Conservation (phyloP, 352 stramenopile genomes). For the Phytopythium ostracodes region DNA sequence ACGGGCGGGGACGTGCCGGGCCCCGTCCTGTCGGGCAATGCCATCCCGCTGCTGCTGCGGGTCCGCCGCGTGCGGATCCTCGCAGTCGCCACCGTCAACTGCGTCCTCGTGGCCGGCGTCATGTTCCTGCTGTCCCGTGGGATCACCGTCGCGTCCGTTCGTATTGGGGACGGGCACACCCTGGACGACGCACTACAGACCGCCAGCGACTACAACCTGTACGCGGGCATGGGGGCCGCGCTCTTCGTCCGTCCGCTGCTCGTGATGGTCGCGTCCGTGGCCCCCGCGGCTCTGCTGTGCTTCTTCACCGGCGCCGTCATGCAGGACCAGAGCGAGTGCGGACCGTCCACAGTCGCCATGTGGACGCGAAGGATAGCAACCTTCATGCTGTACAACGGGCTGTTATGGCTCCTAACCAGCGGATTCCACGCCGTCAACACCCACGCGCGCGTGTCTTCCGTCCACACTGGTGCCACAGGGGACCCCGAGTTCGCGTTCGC, state of each 20-base stretch:
- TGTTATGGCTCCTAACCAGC: conserved; percentile 65
- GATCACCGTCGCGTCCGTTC: conserved; percentile 32
- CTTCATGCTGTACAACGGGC: conserved; percentile 26
- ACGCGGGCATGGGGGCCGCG: conserved; percentile 28
- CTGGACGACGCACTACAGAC: conserved; percentile 1
- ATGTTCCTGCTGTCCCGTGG: conserved; percentile 34
- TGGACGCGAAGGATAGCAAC: conserved; percentile 9
- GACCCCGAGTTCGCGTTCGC: too few relatives aligned
- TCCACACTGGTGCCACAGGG: neutral
- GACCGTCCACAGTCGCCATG: neutral
- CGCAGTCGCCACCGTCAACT: conserved; percentile 15
- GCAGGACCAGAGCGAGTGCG: conserved; percentile 19
- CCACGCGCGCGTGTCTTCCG: conserved; percentile 17
- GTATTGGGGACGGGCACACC: conserved; percentile 6
- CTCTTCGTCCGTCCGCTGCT: conserved; percentile 46
- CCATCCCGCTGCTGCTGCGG: conserved; percentile 38
- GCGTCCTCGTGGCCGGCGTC: conserved; percentile 12
- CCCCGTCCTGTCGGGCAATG: conserved; percentile 14
- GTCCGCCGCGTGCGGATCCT: conserved; percentile 38
- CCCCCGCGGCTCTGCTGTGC: conserved; percentile 49
- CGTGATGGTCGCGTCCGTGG: conserved; percentile 33
- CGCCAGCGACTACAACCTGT: conserved; percentile 34
- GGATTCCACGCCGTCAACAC: conserved; percentile 55
- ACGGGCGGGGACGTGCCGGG: neutral
- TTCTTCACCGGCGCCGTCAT: conserved; percentile 52